A percentile compares a stretch with the other conserved stretches of the same genome.
These are phyloP conservation scores for Diaporthe vaccinii DNA, from an alignment of 2,329 filamentous ascomycete species.

Conservation along the genomic window DNA sequence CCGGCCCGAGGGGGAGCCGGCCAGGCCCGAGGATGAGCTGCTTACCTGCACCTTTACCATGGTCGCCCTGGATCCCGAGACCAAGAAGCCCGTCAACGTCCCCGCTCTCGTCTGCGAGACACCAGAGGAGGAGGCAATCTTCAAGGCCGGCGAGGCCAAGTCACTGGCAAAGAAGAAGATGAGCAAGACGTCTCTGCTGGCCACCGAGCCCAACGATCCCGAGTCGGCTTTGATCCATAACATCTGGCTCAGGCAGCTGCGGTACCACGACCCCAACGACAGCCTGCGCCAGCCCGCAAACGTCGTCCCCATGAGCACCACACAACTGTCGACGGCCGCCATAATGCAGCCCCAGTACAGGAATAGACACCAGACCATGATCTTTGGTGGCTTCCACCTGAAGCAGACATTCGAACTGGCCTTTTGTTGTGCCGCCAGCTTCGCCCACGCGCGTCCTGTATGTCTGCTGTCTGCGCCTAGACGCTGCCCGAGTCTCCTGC, in stretches of 20 bases:
- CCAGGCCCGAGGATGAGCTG: conserved; percentile 58
- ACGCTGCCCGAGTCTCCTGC: background rate
- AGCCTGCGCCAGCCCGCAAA: conserved; percentile 51
- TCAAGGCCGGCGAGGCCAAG: conserved; percentile 73
- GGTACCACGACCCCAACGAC: conserved; percentile 64
- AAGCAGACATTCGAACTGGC: conserved; percentile 83
- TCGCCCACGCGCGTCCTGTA: conserved; percentile 74
- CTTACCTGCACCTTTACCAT: conserved; percentile 76
- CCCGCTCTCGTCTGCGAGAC: conserved; percentile 71
- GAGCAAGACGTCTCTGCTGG: conserved; percentile 72
- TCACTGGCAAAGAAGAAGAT: conserved; percentile 72
- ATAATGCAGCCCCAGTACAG: conserved; percentile 77
- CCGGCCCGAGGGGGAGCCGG: conserved; percentile 68
- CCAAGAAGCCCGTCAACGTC: conserved; percentile 73
- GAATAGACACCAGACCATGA: conserved; percentile 78
- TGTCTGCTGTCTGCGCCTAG: background rate
- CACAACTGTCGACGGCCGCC: conserved; percentile 71
- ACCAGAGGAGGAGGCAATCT: conserved; percentile 74
- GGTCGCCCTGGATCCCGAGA: conserved; percentile 79
- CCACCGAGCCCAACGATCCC: conserved; percentile 77
- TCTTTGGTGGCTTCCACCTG: conserved; percentile 81
- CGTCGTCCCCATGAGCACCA: conserved; percentile 69
- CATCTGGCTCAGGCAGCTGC: conserved; percentile 78
- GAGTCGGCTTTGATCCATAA: conserved; percentile 80
- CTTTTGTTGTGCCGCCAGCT: conserved; percentile 80